Conservation (phyloP, 2,329 filamentous ascomycete genomes). For the Ophiostoma perfectum region DNA sequence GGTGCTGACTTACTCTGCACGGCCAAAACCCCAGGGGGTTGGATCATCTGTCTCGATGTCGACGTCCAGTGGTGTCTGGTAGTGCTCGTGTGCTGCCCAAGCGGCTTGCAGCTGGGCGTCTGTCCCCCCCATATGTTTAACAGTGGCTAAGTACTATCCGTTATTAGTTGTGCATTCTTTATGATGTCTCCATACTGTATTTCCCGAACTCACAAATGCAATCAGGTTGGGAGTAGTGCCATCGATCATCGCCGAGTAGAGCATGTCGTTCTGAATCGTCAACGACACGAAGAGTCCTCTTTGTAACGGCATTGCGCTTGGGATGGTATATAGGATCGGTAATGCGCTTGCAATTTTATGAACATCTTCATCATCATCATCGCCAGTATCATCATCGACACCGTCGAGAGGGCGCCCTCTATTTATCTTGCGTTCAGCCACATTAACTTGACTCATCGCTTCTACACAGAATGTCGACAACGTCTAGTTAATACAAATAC, state of each 20-base stretch:
- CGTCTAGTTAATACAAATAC: not conserved
- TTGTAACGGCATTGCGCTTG: not conserved
- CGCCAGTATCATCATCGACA: not conserved
- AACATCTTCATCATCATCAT: not conserved
- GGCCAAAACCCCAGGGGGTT: not conserved
- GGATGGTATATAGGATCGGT: too few species aligned
- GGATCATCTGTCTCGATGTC: not conserved
- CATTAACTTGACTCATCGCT: not conserved
- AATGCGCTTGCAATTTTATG: not conserved
- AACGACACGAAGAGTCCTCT: not conserved
- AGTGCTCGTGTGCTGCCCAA: not conserved
- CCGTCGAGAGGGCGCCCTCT: not conserved
- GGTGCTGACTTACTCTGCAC: not conserved
- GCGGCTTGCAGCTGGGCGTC: not conserved
- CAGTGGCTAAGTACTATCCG: not conserved
- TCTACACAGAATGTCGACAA: too few species aligned
- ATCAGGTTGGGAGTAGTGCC: not conserved
- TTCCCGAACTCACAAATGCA: not conserved
- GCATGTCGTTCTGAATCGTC: not conserved
- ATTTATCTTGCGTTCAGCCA: not conserved
- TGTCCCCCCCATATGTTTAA: not conserved
- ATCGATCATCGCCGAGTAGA: conserved; percentile 7
- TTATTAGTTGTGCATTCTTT: not conserved
- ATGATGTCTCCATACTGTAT: not conserved
- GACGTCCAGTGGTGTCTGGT: not conserved